These are phyloP conservation scores for Trifolium pratense DNA, from an alignment of 306 rosid genomes.

Conservation along the genomic window DNA sequence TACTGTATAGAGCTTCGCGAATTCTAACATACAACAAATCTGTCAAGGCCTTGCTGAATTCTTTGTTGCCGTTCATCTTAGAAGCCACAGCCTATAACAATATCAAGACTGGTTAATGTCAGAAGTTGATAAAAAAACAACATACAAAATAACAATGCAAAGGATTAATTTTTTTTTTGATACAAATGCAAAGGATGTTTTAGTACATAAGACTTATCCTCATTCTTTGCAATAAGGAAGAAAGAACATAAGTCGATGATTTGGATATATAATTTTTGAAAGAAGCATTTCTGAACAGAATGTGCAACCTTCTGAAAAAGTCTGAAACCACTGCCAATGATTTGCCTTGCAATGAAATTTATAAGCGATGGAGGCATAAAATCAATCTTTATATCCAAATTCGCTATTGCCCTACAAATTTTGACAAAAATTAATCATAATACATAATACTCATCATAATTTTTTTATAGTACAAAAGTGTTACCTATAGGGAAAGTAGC, in stretches of 20 bases:
- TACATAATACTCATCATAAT: constrained; percentile 18
- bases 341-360: constrained; percentile 92
- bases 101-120: constrained; percentile 30
- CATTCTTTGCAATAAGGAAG: too few relatives aligned
- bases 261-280: constrained; percentile 11
- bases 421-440: constrained; percentile 23
- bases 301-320: constrained; percentile 83
- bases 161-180: too few relatives aligned
- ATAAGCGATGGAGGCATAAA: constrained; percentile 82
- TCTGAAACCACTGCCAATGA: constrained; percentile 85
- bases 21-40: constrained; percentile 64
- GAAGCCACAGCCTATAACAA: constrained; percentile 74
- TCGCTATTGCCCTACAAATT: constrained; percentile 79
- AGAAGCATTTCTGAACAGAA: constrained; percentile 28
- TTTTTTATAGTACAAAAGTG: neutral
- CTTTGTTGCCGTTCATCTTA: constrained; percentile 55
- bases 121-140: constrained; percentile 7
- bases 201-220: too few relatives aligned
- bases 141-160: constrained; percentile 9
- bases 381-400: constrained; percentile 91
- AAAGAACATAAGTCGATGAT: neutral
- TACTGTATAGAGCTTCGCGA: constrained; percentile 54
- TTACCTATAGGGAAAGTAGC: neutral
- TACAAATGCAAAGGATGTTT: neutral
- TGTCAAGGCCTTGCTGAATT: constrained; percentile 63